Percentiles rank a stretch among this genome's conserved stretches.
Conservation (phyloP, 2,329 filamentous ascomycete genomes). For the Sporothrix luriei region DNA sequence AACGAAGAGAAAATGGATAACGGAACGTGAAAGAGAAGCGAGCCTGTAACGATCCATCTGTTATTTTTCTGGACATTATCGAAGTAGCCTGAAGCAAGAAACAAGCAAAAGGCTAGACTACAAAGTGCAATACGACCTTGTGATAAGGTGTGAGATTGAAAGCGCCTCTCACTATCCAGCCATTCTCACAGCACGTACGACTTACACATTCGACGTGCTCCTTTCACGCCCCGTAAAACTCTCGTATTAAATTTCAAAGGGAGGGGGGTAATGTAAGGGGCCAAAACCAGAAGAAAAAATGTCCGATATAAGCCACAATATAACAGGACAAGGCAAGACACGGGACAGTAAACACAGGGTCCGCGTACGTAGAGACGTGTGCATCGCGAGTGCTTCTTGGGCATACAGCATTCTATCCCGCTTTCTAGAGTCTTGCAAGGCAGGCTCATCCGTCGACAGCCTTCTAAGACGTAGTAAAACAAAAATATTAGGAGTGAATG, state of each 20-base stretch:
- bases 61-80: background rate
- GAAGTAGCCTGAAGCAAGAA: background rate
- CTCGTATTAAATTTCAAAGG: background rate
- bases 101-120: background rate
- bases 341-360: background rate
- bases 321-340: background rate
- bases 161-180: background rate
- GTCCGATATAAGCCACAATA: constrained; percentile 22
- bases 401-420: too few species aligned
- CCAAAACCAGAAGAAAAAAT: constrained; percentile 13
- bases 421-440: background rate
- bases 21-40: background rate
- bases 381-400: background rate
- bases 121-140: background rate
- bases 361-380: background rate
- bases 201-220: background rate
- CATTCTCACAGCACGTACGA: background rate
- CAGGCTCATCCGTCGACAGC: background rate
- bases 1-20: background rate
- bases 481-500: background rate
- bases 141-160: background rate
- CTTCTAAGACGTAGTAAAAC: background rate
- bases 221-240: background rate
- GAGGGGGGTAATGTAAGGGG: background rate
- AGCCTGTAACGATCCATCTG: background rate